A percentile compares a stretch with the other conserved stretches of the same genome.
Conservation (phyloP, 140 eudicot species). For the Ambrosia hybrid region DNA sequence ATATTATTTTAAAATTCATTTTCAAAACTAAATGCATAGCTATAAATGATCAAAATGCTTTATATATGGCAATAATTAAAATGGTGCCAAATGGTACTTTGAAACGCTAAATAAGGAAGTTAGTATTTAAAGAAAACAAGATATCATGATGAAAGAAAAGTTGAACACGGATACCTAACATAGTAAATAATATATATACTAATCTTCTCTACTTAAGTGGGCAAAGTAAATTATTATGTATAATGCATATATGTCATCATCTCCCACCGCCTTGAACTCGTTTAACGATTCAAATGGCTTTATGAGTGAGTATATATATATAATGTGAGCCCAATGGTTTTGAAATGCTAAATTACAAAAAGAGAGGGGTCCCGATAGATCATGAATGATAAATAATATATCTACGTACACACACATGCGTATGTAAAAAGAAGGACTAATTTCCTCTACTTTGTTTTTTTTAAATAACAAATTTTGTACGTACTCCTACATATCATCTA, state of each 20-base stretch:
- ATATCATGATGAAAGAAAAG: no score
- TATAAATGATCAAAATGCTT: not conserved
- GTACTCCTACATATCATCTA: no score
- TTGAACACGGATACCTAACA: no score
- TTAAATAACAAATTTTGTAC: no score
- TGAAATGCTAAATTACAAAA: constrained; percentile 7
- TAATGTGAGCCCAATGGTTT: not conserved
- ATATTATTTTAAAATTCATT: not conserved
- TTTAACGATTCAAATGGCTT: not conserved
- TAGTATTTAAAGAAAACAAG: no score
- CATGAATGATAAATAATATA: not conserved
- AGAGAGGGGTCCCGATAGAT: not conserved
- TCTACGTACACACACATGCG: not conserved
- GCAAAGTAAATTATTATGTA: not conserved
- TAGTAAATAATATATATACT: not conserved
- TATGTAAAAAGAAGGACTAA: no score
- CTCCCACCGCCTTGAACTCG: not conserved
- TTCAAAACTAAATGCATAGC: not conserved
- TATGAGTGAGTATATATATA: not conserved
- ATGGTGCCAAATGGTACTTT: not conserved
- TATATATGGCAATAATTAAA: not conserved
- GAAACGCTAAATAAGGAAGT: no score
- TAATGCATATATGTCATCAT: not conserved
- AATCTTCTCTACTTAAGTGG: not conserved
- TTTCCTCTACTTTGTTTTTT: no score